Base-by-base conservation (phyloP, 1,284 basidiomycete genomes). In the Ganoderma meredithae region DNA sequence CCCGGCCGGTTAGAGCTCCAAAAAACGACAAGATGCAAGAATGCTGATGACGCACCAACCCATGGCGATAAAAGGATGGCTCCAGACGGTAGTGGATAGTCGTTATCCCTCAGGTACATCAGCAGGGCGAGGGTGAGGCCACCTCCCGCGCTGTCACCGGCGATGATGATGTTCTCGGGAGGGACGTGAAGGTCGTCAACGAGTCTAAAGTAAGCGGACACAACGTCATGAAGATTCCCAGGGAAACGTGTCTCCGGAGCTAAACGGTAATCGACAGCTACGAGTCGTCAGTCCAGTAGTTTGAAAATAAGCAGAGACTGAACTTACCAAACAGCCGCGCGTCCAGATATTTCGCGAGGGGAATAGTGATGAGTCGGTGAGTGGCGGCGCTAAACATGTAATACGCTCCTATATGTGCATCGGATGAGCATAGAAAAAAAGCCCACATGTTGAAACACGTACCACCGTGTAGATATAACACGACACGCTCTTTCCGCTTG, bases 181-280 rank as follows among this genome's bases (percentile, higher is more conserved):
- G 96, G 94, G 66, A 99, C 96, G 60, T 91, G 90, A 47, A 99
- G 87, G 72, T 98, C 95, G 64, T 96, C 92, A 1, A 92, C 87
- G 15, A 99, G 86, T 25, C 97, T 87, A 72, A 99, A 86, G 78
- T 97, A 99, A 0, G 92, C 93, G 25, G 86, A 88, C 60, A 97
- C 93, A 39, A 91, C 93, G 76, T 99, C 98, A 76, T 98, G 95
- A 8, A 99, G 85, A 33, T 96, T 94, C 0, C 97, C 95, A 0
- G 97, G 97, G 80, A 99, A 99, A 40, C 88, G 86, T 8, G 95
- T 95, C 79, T 98, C 97, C 1, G 97, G 97, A 0, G 97, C 97
- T 39, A 99, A 85, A 22, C 97, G 93, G 80, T 99, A 99, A 78
- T 99, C 96, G 74, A 99, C 85, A n/a, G 95, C 95, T 96, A 41